phyloP scores from a whole-genome alignment of 169 alveolate species.

The Cryptosporidium xiaoi region DNA sequence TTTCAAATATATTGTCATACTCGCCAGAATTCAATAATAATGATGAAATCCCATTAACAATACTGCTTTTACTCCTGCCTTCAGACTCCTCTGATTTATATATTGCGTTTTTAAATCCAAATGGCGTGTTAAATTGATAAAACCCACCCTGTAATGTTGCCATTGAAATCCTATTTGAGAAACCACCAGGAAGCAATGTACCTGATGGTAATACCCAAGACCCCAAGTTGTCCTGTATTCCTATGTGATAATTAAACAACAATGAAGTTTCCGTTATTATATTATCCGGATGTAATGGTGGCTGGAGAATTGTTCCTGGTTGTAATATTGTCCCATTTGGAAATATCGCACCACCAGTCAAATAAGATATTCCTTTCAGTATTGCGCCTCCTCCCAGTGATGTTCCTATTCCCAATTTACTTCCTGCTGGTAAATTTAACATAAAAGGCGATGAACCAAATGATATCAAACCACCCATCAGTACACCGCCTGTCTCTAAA shows the following conservation, averaged over 20 bases:
- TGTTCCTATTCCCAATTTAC: constrained; percentile 56
- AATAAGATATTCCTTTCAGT: constrained; percentile 53
- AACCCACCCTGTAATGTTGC: constrained; percentile 65
- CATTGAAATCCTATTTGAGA: constrained; percentile 65
- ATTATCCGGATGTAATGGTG: constrained; percentile 55
- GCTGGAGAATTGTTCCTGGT: constrained; percentile 74
- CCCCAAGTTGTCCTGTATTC: constrained; percentile 56
- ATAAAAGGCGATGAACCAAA: constrained; percentile 70
- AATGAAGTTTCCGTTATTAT: constrained; percentile 63
- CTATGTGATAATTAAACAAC: constrained; percentile 51
- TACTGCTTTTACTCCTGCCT: background rate
- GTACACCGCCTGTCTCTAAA: constrained; percentile 62
- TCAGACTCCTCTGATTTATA: constrained; percentile 13
- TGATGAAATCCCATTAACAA: background rate
- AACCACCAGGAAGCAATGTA: constrained; percentile 66
- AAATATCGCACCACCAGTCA: constrained; percentile 71
- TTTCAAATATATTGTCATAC: background rate
- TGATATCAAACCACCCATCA: constrained; percentile 71
- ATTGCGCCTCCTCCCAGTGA: constrained; percentile 68
- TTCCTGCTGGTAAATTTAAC: constrained; percentile 64
- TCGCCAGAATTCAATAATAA: background rate
- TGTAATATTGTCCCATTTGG: constrained; percentile 72
- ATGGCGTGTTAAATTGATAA: constrained; percentile 47
- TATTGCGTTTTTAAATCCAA: constrained; percentile 41
- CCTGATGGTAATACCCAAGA: constrained; percentile 73